phyloP scores from a whole-genome alignment of 306 rosid genomes.

The Cyclanthera cordifolia region DNA sequence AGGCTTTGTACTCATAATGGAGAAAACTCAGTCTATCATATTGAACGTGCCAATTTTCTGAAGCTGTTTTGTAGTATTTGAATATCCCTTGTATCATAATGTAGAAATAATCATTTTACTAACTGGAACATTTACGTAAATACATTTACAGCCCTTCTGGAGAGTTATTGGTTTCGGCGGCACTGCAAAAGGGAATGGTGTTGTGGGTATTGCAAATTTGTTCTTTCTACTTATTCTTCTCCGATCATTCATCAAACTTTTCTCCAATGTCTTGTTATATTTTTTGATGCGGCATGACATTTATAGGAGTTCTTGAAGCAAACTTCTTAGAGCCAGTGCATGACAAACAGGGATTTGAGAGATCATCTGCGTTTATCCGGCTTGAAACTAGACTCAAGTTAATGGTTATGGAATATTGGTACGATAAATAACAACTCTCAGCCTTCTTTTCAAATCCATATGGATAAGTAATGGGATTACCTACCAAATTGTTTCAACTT shows the following conservation, averaged over 20 bases:
- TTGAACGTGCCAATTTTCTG: background rate
- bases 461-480: background rate
- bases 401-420: slow-evolving; percentile 73
- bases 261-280: slow-evolving; percentile 13
- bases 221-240: slow-evolving; percentile 17
- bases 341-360: slow-evolving; percentile 97
- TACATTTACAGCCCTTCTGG: slow-evolving; percentile 76
- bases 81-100: slow-evolving; percentile 10
- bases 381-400: slow-evolving; percentile 72
- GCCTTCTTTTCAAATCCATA: background rate
- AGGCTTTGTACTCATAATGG: background rate
- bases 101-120: slow-evolving; percentile 20
- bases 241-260: slow-evolving; percentile 8
- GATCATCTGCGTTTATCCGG: slow-evolving; percentile 59
- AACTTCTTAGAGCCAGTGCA: slow-evolving; percentile 93
- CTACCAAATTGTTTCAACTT: slow-evolving; percentile 1
- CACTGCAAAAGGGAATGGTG: slow-evolving; percentile 52
- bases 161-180: slow-evolving; percentile 56
- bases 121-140: slow-evolving; percentile 17
- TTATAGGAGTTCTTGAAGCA: slow-evolving; percentile 81
- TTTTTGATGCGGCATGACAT: slow-evolving; percentile 8
- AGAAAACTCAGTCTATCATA: background rate
- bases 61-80: background rate
- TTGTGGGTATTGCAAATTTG: slow-evolving; percentile 50
- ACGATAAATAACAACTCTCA: slow-evolving; percentile 20